Evolutionary conservation across 495 filamentous ascomycete species (phyloP).

Genomic region (Daldinia childiae): DNA sequence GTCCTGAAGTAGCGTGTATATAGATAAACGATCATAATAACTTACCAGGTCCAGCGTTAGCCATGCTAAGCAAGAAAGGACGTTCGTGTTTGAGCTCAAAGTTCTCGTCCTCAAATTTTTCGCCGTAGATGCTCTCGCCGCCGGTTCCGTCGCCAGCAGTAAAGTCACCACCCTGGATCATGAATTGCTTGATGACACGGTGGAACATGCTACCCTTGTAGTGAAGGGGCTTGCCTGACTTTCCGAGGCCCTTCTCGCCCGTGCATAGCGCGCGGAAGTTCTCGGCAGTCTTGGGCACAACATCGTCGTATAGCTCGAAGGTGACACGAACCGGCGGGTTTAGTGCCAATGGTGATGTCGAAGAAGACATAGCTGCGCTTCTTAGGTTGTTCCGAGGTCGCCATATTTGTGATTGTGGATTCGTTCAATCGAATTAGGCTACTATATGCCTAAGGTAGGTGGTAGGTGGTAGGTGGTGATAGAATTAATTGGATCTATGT

Average conservation of each 20-base stretch:
- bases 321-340: conserved; percentile 74
- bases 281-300: conserved; percentile 92
- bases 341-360: conserved; percentile 81
- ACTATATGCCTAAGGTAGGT: not conserved
- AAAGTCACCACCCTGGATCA: conserved; percentile 99
- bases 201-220: conserved; percentile 95
- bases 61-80: conserved; percentile 96
- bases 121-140: conserved; percentile 97
- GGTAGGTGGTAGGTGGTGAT: no score
- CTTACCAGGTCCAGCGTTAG: conserved; percentile 93
- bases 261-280: conserved; percentile 98
- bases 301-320: conserved; percentile 88
- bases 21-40: conserved; percentile 10
- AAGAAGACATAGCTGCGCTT: conserved; percentile 83
- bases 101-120: conserved; percentile 98
- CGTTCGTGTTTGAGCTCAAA: conserved; percentile 93
- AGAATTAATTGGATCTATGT: not conserved
- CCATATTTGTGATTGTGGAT: conserved; percentile 41
- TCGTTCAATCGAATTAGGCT: not conserved
- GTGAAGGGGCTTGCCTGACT: conserved; percentile 83
- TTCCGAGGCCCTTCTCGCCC: conserved; percentile 85
- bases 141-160: conserved; percentile 94
- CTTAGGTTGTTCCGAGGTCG: conserved; percentile 50
- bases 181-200: conserved; percentile 97
- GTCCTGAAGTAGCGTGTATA: not conserved